Evolutionary conservation across 495 filamentous ascomycete genomes (phyloP).

Genomic region (Penicillium soppii): DNA sequence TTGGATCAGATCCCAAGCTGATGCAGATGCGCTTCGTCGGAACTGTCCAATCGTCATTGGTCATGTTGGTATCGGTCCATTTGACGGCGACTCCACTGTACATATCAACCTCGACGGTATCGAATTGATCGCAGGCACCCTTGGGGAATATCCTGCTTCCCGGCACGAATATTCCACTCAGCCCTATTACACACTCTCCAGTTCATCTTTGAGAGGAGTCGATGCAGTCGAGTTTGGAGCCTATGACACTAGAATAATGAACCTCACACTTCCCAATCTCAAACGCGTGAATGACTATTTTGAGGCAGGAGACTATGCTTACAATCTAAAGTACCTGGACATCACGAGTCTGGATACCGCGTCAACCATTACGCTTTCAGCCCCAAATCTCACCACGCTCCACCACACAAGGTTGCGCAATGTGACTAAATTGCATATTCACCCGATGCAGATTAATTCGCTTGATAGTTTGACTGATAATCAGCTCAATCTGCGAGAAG

Average conservation of each 20-base stretch:
- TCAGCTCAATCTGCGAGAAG: background rate
- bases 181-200: conserved; percentile 3
- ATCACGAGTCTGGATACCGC: conserved; percentile 2
- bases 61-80: no score
- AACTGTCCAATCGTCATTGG: no score
- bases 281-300: background rate
- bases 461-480: conserved; percentile 3
- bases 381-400: background rate
- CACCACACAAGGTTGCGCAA: conserved; percentile 3
- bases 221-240: background rate
- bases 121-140: no score
- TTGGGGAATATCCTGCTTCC: background rate
- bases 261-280: conserved; percentile 5
- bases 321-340: conserved; percentile 2
- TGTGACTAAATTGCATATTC: background rate
- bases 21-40: no score
- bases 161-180: background rate
- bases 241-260: background rate
- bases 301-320: background rate
- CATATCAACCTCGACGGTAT: no score
- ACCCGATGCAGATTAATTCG: background rate
- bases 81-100: no score
- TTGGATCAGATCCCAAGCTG: no score
- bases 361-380: background rate
- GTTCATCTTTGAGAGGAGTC: background rate